phyloP scores from a whole-genome alignment of 1,284 basidiomycete genomes.

The Boletus subluridellus region DNA sequence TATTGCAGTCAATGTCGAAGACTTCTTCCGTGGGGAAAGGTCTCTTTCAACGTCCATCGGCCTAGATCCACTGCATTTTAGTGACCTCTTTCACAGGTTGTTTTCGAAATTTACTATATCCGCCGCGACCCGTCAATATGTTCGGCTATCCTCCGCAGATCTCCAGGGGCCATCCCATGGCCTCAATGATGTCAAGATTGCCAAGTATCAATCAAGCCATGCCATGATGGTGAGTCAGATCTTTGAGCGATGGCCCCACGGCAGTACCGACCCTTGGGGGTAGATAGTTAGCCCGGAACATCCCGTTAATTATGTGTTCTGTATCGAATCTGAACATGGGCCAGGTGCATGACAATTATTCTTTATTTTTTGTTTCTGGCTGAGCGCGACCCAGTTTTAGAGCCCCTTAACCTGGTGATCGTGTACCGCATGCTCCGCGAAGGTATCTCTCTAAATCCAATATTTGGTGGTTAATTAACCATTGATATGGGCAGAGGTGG shows the following conservation, averaged over 20 bases:
- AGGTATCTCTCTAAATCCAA: constrained; percentile 43
- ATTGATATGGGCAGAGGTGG: constrained; percentile 50
- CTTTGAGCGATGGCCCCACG: background rate
- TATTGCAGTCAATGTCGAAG: constrained; percentile 79
- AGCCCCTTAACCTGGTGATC: constrained; percentile 60
- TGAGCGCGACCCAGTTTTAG: constrained; percentile 45
- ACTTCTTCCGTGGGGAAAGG: constrained; percentile 76
- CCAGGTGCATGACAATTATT: constrained; percentile 43
- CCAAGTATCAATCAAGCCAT: constrained; percentile 42
- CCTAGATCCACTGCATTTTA: background rate
- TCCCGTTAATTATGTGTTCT: constrained; percentile 71
- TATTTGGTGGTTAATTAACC: background rate
- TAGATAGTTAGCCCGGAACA: constrained; percentile 69
- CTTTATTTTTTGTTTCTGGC: background rate
- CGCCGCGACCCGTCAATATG: constrained; percentile 64
- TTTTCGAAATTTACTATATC: constrained; percentile 80
- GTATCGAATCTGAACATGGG: constrained; percentile 56
- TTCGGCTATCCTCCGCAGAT: constrained; percentile 60
- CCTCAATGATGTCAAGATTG: constrained; percentile 50
- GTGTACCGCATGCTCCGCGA: constrained; percentile 71
- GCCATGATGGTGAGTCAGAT: constrained; percentile 39
- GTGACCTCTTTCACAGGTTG: constrained; percentile 44
- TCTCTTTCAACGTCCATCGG: constrained; percentile 25
- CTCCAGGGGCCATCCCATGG: constrained; percentile 46
- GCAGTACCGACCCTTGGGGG: background rate